These are phyloP conservation scores for Apiotrichum domesticum DNA, from an alignment of 1,284 basidiomycete genomes.

Conservation along the genomic window DNA sequence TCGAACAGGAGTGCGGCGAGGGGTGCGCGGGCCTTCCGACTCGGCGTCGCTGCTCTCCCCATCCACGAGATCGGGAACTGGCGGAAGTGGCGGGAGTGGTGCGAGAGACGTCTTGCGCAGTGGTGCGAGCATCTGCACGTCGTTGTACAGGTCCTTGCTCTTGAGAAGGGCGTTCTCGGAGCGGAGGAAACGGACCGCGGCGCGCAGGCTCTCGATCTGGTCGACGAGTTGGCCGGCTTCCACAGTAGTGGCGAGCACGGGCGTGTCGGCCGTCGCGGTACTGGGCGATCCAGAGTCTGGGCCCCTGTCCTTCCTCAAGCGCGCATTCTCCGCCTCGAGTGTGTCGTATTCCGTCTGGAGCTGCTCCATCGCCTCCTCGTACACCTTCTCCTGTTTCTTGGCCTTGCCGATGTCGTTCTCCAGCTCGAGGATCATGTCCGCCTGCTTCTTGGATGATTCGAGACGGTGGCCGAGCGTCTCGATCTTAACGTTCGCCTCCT, in stretches of 20 bases:
- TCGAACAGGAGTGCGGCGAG: slow-evolving; percentile 38
- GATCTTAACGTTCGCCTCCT: slow-evolving; percentile 85
- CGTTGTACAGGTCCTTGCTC: slow-evolving; percentile 74
- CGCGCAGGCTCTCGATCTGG: slow-evolving; percentile 81
- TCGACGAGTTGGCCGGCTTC: slow-evolving; percentile 16
- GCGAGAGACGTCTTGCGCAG: slow-evolving; percentile 42
- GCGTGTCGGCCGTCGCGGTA: slow-evolving; percentile 10
- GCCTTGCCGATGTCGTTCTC: slow-evolving; percentile 73
- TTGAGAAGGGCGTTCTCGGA: slow-evolving; percentile 88
- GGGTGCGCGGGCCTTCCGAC: slow-evolving; percentile 13
- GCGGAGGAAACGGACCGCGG: slow-evolving; percentile 80
- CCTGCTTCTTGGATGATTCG: slow-evolving; percentile 76
- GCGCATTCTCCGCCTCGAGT: slow-evolving; percentile 79
- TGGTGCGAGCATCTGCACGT: slow-evolving; percentile 66
- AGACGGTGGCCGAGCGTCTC: slow-evolving; percentile 89
- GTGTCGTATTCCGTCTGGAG: slow-evolving; percentile 80
- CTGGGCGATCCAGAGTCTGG: slow-evolving; percentile 1
- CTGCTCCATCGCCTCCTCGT: slow-evolving; percentile 88
- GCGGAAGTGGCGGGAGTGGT: background rate
- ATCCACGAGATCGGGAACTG: slow-evolving; percentile 15
- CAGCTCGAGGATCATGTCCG: slow-evolving; percentile 72
- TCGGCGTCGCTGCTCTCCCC: slow-evolving; percentile 8
- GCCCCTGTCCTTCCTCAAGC: slow-evolving; percentile 62
- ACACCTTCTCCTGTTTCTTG: slow-evolving; percentile 77
- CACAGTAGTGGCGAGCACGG: slow-evolving; percentile 5